Evolutionary conservation across 2,329 filamentous ascomycete genomes (phyloP).

Genomic region (Paracamarosporium sp.): DNA sequence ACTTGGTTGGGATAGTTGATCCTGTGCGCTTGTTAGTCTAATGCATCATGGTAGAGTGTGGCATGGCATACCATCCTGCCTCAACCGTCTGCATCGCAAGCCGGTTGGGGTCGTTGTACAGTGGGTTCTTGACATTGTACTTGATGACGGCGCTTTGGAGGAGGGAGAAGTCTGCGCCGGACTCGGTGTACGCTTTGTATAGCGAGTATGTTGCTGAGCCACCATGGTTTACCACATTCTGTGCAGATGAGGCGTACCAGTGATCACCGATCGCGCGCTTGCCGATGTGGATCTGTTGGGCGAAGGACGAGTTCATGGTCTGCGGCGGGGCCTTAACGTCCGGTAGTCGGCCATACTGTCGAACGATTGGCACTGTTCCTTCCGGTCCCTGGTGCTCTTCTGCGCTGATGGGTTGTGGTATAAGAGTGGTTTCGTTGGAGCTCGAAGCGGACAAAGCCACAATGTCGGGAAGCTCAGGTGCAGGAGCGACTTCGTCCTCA

Average conservation of each 20-base stretch:
- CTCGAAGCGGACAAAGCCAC: background rate
- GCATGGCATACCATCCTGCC: slow-evolving; percentile 15
- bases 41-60: background rate
- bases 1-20: slow-evolving; percentile 24
- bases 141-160: slow-evolving; percentile 18
- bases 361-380: slow-evolving; percentile 16
- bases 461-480: slow-evolving; percentile 13
- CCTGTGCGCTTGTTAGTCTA: slow-evolving; percentile 7
- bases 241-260: slow-evolving; percentile 21
- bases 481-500: slow-evolving; percentile 12
- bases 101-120: slow-evolving; percentile 12
- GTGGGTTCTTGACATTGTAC: slow-evolving; percentile 17
- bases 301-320: slow-evolving; percentile 5
- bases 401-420: slow-evolving; percentile 6
- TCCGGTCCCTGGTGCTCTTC: slow-evolving; percentile 12
- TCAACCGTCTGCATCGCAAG: slow-evolving; percentile 18
- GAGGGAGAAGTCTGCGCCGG: slow-evolving; percentile 16
- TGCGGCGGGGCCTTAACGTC: slow-evolving; percentile 2
- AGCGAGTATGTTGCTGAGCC: slow-evolving; percentile 18
- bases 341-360: slow-evolving; percentile 1
- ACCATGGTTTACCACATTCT: slow-evolving; percentile 16
- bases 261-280: slow-evolving; percentile 18
- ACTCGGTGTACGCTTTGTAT: slow-evolving; percentile 20
- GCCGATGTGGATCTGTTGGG: slow-evolving; percentile 4
- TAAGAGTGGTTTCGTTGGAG: slow-evolving; percentile 9